Base-by-base conservation (phyloP, 2,329 filamentous ascomycete genomes). In the Dothidotthia symphoricarpi region DNA sequence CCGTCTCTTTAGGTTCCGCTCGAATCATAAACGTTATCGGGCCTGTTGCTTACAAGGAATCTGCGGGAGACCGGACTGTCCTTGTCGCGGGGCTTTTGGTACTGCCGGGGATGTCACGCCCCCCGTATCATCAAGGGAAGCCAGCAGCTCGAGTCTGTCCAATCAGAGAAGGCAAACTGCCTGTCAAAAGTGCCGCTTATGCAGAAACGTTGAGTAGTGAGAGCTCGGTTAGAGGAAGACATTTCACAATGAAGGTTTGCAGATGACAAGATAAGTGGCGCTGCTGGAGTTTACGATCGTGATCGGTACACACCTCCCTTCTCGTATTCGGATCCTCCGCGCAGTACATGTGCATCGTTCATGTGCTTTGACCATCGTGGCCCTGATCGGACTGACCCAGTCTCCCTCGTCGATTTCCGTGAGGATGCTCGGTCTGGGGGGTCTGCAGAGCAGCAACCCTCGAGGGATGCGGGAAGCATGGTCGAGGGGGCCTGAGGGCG, bases 381-480 rank as follows among this genome's bases (percentile, higher is more conserved):
- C 48, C 51, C 49, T 48, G 36, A 51, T 41, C 39, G n/a, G 27
- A 31, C n/a, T 30, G 25, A 16, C 25, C 25, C 11, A 27, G 25
- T 14, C 11, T 6, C 6, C 25, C 12, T 27, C 12, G 25, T 27
- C 25, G 13, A n/a, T 12, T 27, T 27, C 12, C 6, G 25, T 27
- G 25, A n/a, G 25, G 25, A 14, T 27, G 25, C 12, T 27, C 5
- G 25, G 25, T 6, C 12, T 27, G 46, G 49, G 48, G 40, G 24
- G 22, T 22, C 22, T 28, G 15, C 6, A n/a, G 37, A 33, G 37
- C 49, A 43, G 41, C 47, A 41, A 61, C 53, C 62, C 58, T 61
- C 58, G 42, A 62, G 56, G 60, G 49, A 39, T 43, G 54, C 61
- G 61, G 62, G 62, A 64, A 63, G 61, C 62, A 61, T 56, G 62